Evolutionary conservation across 352 stramenopile genomes (phyloP).

Genomic region (Globisporangium sylvaticum): DNA sequence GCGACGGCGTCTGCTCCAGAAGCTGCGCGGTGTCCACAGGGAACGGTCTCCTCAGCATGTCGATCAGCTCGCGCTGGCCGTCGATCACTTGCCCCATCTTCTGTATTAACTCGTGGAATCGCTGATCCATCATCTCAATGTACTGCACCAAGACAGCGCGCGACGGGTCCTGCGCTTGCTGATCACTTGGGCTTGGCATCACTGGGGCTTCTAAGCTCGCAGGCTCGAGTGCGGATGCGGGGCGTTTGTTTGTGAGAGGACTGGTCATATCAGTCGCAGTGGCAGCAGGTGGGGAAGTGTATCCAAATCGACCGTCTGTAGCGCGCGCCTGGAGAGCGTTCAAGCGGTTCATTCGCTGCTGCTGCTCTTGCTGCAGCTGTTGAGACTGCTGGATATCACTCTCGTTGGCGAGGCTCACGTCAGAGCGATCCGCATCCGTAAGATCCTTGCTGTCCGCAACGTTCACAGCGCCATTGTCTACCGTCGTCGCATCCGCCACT

Average conservation of each 20-base stretch:
- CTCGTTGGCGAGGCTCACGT: background rate
- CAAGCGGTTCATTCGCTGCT: background rate
- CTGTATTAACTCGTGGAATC: slow-evolving; percentile 66
- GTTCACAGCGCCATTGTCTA: background rate
- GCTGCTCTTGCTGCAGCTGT: background rate
- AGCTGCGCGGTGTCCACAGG: slow-evolving; percentile 13
- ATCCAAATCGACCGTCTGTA: slow-evolving; percentile 1
- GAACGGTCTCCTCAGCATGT: slow-evolving; percentile 45
- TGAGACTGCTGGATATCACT: background rate
- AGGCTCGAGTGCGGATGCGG: slow-evolving; percentile 23
- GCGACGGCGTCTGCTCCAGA: slow-evolving; percentile 24
- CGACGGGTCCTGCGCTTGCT: slow-evolving; percentile 24
- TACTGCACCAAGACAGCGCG: slow-evolving; percentile 46
- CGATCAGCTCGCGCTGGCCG: slow-evolving; percentile 63
- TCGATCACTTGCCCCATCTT: slow-evolving; percentile 80
- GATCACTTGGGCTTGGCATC: background rate
- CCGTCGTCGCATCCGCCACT: background rate
- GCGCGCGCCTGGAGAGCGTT: background rate
- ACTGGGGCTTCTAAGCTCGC: background rate
- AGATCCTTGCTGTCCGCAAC: background rate
- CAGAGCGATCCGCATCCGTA: background rate
- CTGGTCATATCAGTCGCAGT: background rate
- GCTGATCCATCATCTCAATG: slow-evolving; percentile 60
- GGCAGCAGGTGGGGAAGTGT: background rate
- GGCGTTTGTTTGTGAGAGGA: slow-evolving; percentile 20